A percentile compares a stretch with the other conserved stretches of the same genome.
Conservation (phyloP, 2,329 filamentous ascomycete genomes). For the Pseudogymnoascus sp. region DNA sequence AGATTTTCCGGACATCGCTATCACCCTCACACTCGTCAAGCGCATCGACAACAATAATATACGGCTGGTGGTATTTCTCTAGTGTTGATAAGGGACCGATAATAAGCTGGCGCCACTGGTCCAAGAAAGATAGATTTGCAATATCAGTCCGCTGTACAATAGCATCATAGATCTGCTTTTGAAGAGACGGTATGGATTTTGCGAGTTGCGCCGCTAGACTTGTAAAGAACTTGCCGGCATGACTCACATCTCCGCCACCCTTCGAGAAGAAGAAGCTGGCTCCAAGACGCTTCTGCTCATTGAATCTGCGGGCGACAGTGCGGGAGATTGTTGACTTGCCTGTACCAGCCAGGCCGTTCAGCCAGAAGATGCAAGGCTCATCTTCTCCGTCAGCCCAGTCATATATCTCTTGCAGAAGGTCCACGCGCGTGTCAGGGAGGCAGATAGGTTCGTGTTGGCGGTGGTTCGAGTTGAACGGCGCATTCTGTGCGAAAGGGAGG, state of each 20-base stretch:
- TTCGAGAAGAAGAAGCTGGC: neutral
- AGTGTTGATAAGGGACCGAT: conserved; percentile 15
- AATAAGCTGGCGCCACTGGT: conserved; percentile 18
- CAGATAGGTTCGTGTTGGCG: too few species aligned
- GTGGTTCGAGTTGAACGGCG: too few species aligned
- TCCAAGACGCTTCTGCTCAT: neutral
- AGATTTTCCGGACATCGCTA: conserved; percentile 16
- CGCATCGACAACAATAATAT: conserved; percentile 17
- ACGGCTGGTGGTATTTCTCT: neutral
- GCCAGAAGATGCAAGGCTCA: conserved; percentile 27
- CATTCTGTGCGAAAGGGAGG: too few species aligned
- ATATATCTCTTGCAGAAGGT: conserved; percentile 21
- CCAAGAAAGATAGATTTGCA: conserved; percentile 12
- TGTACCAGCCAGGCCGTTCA: conserved; percentile 33
- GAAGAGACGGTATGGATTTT: too few species aligned
- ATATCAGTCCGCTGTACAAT: conserved; percentile 7
- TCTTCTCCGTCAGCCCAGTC: conserved; percentile 18
- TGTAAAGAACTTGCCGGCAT: conserved; percentile 16
- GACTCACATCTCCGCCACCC: conserved; percentile 11
- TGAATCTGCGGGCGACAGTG: conserved; percentile 26
- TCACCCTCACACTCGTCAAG: conserved; percentile 23
- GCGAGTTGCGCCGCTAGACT: conserved; percentile 13
- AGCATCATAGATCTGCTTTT: neutral
- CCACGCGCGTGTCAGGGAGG: too few species aligned
- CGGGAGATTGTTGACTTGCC: conserved; percentile 32